A percentile compares a stretch with the other conserved stretches of the same genome.
Evolutionary conservation across 2,329 filamentous ascomycete species (phyloP).

Genomic region (Phaeosphaeriaceae sp.): DNA sequence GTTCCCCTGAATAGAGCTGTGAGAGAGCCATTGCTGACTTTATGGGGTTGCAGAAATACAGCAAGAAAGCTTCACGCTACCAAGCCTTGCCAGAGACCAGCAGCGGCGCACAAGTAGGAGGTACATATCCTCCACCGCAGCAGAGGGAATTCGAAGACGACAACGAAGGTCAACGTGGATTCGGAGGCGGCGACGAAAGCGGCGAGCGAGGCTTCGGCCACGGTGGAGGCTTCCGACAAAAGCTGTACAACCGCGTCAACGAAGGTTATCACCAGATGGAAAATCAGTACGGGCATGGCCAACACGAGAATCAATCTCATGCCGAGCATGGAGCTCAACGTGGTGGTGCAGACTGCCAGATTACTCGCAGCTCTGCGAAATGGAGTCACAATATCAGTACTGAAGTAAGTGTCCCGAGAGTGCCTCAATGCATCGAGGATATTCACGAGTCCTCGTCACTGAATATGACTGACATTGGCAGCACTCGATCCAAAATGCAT

Average conservation of each 20-base stretch:
- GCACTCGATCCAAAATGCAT: constrained; percentile 88
- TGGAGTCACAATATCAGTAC: constrained; percentile 68
- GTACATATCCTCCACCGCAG: constrained; percentile 41
- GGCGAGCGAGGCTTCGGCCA: constrained; percentile 45
- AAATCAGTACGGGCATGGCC: constrained; percentile 29
- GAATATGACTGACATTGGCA: constrained; percentile 21
- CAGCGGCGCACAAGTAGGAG: constrained; percentile 44
- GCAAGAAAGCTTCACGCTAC: constrained; percentile 63
- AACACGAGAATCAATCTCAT: constrained; percentile 35
- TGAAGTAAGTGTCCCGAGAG: constrained; percentile 54
- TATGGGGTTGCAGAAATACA: constrained; percentile 69
- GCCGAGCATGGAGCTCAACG: constrained; percentile 39
- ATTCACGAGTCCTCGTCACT: not conserved
- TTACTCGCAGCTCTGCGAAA: constrained; percentile 53
- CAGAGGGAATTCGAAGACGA: constrained; percentile 43
- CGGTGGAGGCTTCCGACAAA: constrained; percentile 37
- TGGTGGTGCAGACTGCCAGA: constrained; percentile 43
- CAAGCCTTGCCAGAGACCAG: constrained; percentile 36
- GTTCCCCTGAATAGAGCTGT: not conserved
- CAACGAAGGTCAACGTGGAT: constrained; percentile 46
- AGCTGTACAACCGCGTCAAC: constrained; percentile 34
- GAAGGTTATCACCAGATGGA: constrained; percentile 35
- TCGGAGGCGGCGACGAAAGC: constrained; percentile 36
- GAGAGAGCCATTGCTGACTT: not conserved
- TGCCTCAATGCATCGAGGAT: not conserved